Conservation (phyloP, 495 filamentous ascomycete genomes). For the Penicillium psychrofluorescens region DNA sequence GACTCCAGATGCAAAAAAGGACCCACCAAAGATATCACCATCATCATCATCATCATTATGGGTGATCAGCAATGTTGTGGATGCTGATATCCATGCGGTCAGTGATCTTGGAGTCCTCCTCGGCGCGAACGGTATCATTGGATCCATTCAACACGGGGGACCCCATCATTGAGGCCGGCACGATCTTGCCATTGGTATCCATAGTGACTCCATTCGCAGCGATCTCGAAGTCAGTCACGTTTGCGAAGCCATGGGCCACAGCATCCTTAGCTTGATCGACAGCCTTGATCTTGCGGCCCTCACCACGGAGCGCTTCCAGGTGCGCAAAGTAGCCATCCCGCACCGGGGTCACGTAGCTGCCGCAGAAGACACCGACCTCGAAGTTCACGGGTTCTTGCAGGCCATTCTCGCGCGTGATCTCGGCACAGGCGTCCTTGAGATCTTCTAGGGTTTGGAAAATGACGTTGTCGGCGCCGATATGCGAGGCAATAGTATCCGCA, state of each 20-base stretch:
- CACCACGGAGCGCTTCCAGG: conserved; percentile 66
- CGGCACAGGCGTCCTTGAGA: conserved; percentile 71
- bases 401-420: conserved; percentile 50
- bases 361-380: conserved; percentile 96
- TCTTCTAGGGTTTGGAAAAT: conserved; percentile 87
- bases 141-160: no score
- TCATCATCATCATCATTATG: conserved; percentile 12
- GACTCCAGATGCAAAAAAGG: conserved; percentile 10
- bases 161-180: conserved; percentile 29
- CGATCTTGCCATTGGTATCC: conserved; percentile 46
- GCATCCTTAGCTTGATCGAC: conserved; percentile 62
- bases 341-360: conserved; percentile 81
- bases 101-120: conserved; percentile 33
- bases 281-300: conserved; percentile 65
- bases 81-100: conserved; percentile 56
- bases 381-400: conserved; percentile 54
- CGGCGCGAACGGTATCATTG: not conserved
- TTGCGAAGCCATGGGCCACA: conserved; percentile 58
- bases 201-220: conserved; percentile 57
- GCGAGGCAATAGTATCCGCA: conserved; percentile 57
- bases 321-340: conserved; percentile 81
- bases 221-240: conserved; percentile 53
- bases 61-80: conserved; percentile 51
- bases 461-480: conserved; percentile 86
- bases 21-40: not conserved